Conservation (phyloP, 371 early-diverging fungal genomes). For the Actinomortierella ambigua region DNA sequence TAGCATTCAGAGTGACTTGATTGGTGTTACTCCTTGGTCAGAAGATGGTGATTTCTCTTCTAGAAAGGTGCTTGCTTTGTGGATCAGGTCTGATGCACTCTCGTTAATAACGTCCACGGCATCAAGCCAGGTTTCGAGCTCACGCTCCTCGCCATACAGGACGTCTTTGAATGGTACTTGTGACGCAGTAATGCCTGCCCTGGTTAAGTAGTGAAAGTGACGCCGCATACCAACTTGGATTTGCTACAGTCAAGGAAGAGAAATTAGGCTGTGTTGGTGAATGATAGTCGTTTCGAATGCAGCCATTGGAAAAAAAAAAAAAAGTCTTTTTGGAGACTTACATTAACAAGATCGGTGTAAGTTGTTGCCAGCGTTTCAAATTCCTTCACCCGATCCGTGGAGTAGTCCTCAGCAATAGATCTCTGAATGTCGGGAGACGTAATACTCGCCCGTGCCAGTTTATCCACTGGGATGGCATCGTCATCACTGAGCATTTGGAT, state of each 20-base stretch:
- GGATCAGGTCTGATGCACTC: slow-evolving; percentile 20
- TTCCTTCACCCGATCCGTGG: slow-evolving; percentile 17
- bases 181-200: slow-evolving; percentile 36
- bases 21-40: too few species aligned
- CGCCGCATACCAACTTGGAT: slow-evolving; percentile 39
- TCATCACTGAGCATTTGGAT: slow-evolving; percentile 40
- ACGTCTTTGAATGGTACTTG: slow-evolving; percentile 46
- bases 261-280: not conserved
- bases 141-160: slow-evolving; percentile 43
- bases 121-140: slow-evolving; percentile 42
- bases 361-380: slow-evolving; percentile 25
- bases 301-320: too few species aligned
- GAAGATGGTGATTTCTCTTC: too few species aligned
- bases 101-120: slow-evolving; percentile 36
- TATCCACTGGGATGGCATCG: slow-evolving; percentile 1
- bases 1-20: too few species aligned
- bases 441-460: too few species aligned
- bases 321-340: not conserved
- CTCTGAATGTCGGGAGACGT: not conserved
- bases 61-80: slow-evolving; percentile 6
- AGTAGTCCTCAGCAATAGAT: slow-evolving; percentile 15
- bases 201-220: slow-evolving; percentile 42
- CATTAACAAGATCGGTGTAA: slow-evolving; percentile 33
- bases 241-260: slow-evolving; percentile 4
- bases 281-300: too few species aligned